Percentiles rank a stretch among this genome's conserved stretches.
Conservation (phyloP, 2,329 filamentous ascomycete species). For the Geosmithia putterillii region DNA sequence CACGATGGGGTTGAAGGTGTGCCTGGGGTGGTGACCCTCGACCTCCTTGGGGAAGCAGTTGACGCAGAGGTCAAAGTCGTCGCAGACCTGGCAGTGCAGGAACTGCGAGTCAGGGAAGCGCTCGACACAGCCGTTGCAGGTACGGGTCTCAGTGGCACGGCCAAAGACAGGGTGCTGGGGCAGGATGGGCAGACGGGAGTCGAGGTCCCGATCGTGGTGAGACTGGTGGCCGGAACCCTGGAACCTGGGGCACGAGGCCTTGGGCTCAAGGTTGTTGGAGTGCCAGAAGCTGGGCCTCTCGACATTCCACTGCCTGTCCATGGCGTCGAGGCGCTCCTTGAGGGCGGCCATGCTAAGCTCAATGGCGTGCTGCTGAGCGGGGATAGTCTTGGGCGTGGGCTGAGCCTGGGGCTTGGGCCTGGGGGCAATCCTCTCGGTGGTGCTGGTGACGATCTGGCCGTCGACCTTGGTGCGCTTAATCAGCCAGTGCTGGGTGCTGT, state of each 20-base stretch:
- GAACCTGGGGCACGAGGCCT: slow-evolving; percentile 5
- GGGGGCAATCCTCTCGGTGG: slow-evolving; percentile 65
- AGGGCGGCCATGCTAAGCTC: not conserved
- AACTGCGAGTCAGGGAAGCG: slow-evolving; percentile 69
- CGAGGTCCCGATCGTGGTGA: not conserved
- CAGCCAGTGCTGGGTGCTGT: slow-evolving; percentile 75
- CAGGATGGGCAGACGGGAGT: not conserved
- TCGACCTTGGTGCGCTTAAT: slow-evolving; percentile 79
- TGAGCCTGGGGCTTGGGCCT: slow-evolving; percentile 7
- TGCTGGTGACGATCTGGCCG: slow-evolving; percentile 72
- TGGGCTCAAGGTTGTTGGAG: no score
- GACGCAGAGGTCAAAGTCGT: slow-evolving; percentile 88
- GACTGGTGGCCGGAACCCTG: slow-evolving; percentile 5
- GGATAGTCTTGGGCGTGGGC: slow-evolving; percentile 6
- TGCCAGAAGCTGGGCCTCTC: no score
- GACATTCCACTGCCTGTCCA: not conserved
- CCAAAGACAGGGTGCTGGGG: not conserved
- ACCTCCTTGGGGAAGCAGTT: slow-evolving; percentile 61
- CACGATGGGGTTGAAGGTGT: slow-evolving; percentile 62
- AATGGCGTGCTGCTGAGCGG: not conserved
- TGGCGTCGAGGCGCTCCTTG: not conserved
- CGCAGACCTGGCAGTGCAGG: slow-evolving; percentile 72
- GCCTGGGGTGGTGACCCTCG: slow-evolving; percentile 86
- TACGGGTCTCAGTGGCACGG: slow-evolving; percentile 33
- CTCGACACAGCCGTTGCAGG: slow-evolving; percentile 54